Conservation (phyloP, 2,329 filamentous ascomycete species). For the Diaporthe sp. region DNA sequence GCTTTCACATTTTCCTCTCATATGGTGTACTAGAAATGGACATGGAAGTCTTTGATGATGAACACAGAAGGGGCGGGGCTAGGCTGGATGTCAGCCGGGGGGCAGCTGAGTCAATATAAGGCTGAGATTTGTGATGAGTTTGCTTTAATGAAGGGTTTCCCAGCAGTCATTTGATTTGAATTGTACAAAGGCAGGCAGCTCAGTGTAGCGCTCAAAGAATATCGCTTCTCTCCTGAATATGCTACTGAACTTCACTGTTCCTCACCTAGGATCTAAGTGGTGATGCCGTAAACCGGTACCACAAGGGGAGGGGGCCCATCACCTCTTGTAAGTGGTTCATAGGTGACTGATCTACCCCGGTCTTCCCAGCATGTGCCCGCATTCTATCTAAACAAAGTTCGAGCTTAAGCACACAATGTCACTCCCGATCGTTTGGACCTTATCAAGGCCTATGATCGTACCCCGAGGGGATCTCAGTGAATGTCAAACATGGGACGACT, state of each 20-base stretch:
- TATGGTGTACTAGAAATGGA: constrained; percentile 38
- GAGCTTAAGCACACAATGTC: background rate
- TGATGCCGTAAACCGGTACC: background rate
- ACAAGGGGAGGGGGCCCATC: background rate
- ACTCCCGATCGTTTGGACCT: background rate
- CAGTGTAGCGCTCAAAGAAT: constrained; percentile 36
- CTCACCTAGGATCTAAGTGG: background rate
- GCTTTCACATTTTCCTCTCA: constrained; percentile 24
- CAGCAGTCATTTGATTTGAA: constrained; percentile 20
- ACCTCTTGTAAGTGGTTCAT: background rate
- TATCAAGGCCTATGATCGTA: background rate
- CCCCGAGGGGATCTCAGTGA: too few relatives aligned
- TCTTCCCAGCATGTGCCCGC: background rate
- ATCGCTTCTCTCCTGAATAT: constrained; percentile 33
- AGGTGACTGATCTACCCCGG: background rate
- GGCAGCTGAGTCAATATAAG: constrained; percentile 29
- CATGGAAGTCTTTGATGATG: constrained; percentile 17
- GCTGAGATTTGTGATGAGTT: constrained; percentile 31
- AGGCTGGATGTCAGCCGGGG: constrained; percentile 5
- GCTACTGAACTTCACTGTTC: background rate
- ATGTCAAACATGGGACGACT: background rate
- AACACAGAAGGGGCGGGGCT: background rate
- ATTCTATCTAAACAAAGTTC: background rate
- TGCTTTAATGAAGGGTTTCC: constrained; percentile 32
- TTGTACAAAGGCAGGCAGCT: constrained; percentile 33